Conservation (phyloP, 2,329 filamentous ascomycete genomes). For the Macrophomina tecta region DNA sequence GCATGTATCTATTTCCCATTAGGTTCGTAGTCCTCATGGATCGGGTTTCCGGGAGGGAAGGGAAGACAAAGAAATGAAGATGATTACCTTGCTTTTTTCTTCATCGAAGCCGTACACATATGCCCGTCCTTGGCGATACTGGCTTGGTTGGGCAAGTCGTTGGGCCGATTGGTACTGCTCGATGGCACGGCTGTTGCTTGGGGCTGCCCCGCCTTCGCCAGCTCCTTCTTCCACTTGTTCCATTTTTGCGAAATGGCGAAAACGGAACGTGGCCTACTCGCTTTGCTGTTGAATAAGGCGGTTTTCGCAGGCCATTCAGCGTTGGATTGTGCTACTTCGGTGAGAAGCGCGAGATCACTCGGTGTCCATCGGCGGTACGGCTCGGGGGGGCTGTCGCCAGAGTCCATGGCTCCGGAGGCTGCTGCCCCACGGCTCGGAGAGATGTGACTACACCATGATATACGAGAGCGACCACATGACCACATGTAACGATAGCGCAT, state of each 20-base stretch:
- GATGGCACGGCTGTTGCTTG: not conserved
- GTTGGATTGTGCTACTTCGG: not conserved
- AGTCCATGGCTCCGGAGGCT: not conserved
- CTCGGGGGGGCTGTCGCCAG: not conserved
- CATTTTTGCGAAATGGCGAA: not conserved
- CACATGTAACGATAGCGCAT: not conserved
- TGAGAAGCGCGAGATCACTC: not conserved
- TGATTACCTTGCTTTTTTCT: not conserved
- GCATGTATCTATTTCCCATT: slow-evolving; percentile 1
- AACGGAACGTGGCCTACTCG: not conserved
- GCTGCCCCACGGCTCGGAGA: not conserved
- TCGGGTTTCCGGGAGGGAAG: not conserved
- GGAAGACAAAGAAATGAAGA: not conserved
- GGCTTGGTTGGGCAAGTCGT: not conserved
- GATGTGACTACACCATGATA: not conserved
- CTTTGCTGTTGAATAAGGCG: not conserved
- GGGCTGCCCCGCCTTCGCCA: not conserved
- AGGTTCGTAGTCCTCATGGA: not conserved
- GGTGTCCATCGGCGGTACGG: not conserved
- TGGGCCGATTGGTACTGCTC: not conserved
- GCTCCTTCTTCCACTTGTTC: not conserved
- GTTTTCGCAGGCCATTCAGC: not conserved
- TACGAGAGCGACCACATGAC: not conserved
- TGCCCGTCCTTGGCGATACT: not conserved
- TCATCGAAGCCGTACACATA: not conserved